phyloP scores from a whole-genome alignment of 2,329 filamentous ascomycete genomes.

The Didymella pinodella region DNA sequence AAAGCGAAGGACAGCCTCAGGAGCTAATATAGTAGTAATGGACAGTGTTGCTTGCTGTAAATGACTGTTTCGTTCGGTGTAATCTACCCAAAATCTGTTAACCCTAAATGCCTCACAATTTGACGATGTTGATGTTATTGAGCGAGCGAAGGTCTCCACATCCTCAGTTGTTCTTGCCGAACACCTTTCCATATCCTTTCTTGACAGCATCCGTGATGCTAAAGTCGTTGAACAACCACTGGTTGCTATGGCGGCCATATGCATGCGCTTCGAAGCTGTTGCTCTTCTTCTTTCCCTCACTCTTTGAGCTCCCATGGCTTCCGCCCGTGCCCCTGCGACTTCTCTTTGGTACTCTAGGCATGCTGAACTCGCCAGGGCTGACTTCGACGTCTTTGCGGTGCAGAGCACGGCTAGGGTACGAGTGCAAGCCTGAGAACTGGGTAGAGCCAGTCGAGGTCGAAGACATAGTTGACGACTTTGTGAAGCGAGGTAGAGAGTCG shows the following conservation, averaged over 20 bases:
- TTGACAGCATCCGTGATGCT: conserved; percentile 45
- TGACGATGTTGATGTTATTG: too few relatives aligned
- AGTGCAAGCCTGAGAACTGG: conserved; percentile 25
- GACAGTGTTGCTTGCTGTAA: too few relatives aligned
- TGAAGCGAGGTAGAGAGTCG: conserved; percentile 33
- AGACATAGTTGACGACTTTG: conserved; percentile 40
- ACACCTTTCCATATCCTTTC: conserved; percentile 42
- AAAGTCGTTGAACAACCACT: conserved; percentile 52
- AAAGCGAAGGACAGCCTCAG: too few relatives aligned
- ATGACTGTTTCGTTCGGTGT: too few relatives aligned
- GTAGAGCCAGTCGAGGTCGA: conserved; percentile 29
- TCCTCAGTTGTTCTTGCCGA: conserved; percentile 26
- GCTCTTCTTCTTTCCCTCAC: conserved; percentile 26
- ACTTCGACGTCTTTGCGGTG: conserved; percentile 33
- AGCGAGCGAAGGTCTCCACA: too few relatives aligned
- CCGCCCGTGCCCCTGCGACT: conserved; percentile 29
- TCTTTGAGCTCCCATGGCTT: conserved; percentile 23
- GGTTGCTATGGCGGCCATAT: conserved; percentile 48
- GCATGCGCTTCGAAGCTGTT: conserved; percentile 40
- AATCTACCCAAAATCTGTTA: too few relatives aligned
- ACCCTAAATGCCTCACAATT: too few relatives aligned
- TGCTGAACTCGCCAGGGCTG: conserved; percentile 39
- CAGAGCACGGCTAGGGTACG: conserved; percentile 25
- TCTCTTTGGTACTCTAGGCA: conserved; percentile 33
- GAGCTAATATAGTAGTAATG: too few relatives aligned